phyloP scores from a whole-genome alignment of 768 basidiomycete species.

The Lepiota subincarnata region DNA sequence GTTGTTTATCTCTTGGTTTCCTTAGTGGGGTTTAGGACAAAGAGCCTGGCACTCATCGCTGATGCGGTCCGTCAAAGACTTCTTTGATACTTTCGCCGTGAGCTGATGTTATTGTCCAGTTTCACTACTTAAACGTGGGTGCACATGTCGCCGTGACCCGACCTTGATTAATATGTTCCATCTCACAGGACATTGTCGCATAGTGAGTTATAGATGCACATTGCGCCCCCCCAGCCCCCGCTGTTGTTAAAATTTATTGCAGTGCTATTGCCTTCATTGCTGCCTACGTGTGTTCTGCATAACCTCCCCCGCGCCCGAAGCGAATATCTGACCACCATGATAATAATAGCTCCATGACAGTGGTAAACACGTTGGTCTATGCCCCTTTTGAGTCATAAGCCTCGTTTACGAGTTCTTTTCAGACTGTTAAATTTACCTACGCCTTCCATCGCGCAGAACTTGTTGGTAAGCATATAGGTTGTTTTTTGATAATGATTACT shows the following conservation, averaged over 20 bases:
- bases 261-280: slow-evolving; percentile 44
- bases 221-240: background rate
- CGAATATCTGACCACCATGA: slow-evolving; percentile 8
- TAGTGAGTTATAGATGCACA: slow-evolving; percentile 28
- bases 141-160: slow-evolving; percentile 4
- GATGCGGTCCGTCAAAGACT: slow-evolving; percentile 41
- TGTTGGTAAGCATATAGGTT: slow-evolving; percentile 35
- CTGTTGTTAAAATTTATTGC: background rate
- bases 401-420: slow-evolving; percentile 4
- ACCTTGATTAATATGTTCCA: background rate
- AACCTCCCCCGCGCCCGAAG: slow-evolving; percentile 7
- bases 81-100: background rate
- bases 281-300: slow-evolving; percentile 34
- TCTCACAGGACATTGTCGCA: slow-evolving; percentile 39
- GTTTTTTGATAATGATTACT: background rate
- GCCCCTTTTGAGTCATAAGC: slow-evolving; percentile 3
- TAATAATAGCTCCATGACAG: slow-evolving; percentile 36
- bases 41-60: slow-evolving; percentile 51
- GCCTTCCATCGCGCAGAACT: slow-evolving; percentile 55
- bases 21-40: slow-evolving; percentile 51
- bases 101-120: slow-evolving; percentile 26
- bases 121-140: slow-evolving; percentile 52
- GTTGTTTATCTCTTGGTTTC: background rate
- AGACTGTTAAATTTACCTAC: slow-evolving; percentile 50
- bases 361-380: slow-evolving; percentile 34